Evolutionary conservation across 352 stramenopile genomes (phyloP).

Genomic region (Phytopythium kandeliae): DNA sequence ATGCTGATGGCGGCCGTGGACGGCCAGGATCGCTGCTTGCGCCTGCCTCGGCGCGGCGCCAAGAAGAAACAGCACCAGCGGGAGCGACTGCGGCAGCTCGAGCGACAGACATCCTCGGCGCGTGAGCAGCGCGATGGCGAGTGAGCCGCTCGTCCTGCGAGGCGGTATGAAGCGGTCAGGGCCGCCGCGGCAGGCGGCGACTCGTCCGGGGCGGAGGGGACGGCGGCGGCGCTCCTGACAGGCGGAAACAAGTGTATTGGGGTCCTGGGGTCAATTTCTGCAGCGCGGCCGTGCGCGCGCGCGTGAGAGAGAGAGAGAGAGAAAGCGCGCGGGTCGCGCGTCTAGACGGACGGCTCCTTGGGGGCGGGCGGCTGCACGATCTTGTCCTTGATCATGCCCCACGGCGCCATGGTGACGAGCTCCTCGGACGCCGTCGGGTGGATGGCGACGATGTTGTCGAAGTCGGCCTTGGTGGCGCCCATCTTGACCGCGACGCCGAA

Average conservation of each 20-base stretch:
- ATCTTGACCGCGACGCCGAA: constrained; percentile 98
- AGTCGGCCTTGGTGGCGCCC: constrained; percentile 96
- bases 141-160: too few species aligned
- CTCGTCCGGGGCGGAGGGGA: too few species aligned
- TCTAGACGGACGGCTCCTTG: constrained; percentile 15
- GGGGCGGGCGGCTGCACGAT: constrained; percentile 45
- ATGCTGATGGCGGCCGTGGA: not conserved
- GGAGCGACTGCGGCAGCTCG: not conserved
- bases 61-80: not conserved
- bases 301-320: too few species aligned
- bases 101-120: not conserved
- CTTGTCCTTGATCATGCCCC: constrained; percentile 82
- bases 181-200: too few species aligned
- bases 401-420: constrained; percentile 92
- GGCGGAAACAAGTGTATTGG: not conserved
- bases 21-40: not conserved
- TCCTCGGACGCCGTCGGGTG: constrained; percentile 96
- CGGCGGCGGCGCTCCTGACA: too few species aligned
- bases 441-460: constrained; percentile 93
- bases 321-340: too few species aligned
- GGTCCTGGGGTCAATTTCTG: not conserved
- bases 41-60: too few species aligned
- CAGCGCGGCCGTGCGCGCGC: too few species aligned
- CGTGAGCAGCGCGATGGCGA: too few species aligned
- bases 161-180: too few species aligned